Percentiles rank a stretch among this genome's conserved stretches.
These are phyloP conservation scores for Xylaria sp. DNA, from an alignment of 2,329 filamentous ascomycete species.

Conservation along the genomic window DNA sequence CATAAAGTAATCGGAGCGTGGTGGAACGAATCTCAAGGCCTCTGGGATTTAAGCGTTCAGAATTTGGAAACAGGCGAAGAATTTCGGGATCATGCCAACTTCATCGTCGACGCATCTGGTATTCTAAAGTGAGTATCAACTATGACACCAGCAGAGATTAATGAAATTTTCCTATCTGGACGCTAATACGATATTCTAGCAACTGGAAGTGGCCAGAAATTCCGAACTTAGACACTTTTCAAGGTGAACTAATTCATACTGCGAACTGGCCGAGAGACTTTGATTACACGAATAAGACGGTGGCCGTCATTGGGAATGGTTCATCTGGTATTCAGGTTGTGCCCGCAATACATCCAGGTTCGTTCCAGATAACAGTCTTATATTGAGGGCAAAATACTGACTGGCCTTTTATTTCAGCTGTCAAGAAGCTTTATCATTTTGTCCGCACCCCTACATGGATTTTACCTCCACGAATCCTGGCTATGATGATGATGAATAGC, in stretches of 20 bases:
- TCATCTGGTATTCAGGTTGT: conserved; percentile 65
- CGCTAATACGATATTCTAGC: conserved; percentile 46
- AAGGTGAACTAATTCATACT: conserved; percentile 63
- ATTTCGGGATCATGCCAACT: conserved; percentile 59
- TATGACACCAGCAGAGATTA: not conserved
- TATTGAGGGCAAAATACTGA: not conserved
- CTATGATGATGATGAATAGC: conserved; percentile 53
- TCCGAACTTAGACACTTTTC: conserved; percentile 57
- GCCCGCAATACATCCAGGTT: conserved; percentile 59
- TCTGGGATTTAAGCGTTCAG: conserved; percentile 56
- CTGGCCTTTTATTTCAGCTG: conserved; percentile 44
- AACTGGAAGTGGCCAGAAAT: conserved; percentile 65
- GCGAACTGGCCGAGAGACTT: conserved; percentile 63
- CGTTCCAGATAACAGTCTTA: not conserved
- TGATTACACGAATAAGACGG: conserved; percentile 60
- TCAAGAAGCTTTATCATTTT: conserved; percentile 55
- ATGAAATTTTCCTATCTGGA: not conserved
- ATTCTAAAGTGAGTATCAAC: conserved; percentile 60
- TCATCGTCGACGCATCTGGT: conserved; percentile 61
- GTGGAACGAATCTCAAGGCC: conserved; percentile 57
- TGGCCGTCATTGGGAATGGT: conserved; percentile 67
- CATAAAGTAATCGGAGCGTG: conserved; percentile 56
- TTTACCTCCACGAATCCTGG: conserved; percentile 51
- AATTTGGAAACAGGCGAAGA: conserved; percentile 52
- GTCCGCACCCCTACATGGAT: conserved; percentile 58